Percentiles rank a stretch among this genome's conserved stretches.
Evolutionary conservation across 2,329 filamentous ascomycete species (phyloP).

Genomic region (Paramyrothecium sp.): DNA sequence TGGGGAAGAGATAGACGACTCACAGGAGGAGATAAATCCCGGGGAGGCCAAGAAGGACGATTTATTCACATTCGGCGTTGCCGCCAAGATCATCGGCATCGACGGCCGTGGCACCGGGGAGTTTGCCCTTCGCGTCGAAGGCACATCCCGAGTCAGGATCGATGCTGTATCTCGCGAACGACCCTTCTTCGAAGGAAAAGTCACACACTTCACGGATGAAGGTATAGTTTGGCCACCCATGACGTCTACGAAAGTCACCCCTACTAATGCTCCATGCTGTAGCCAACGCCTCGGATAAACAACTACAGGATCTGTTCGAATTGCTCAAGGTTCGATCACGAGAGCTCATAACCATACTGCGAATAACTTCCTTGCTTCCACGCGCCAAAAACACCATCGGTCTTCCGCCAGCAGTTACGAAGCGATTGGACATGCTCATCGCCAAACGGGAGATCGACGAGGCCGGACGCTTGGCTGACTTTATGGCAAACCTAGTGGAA

Average conservation of each 20-base stretch:
- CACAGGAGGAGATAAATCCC: constrained; percentile 50
- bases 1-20: constrained; percentile 49
- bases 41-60: constrained; percentile 65
- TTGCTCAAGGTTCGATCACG: constrained; percentile 81
- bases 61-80: constrained; percentile 78
- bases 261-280: constrained; percentile 16
- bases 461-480: constrained; percentile 85
- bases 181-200: constrained; percentile 82
- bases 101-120: constrained; percentile 74
- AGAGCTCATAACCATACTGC: constrained; percentile 80
- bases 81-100: constrained; percentile 75
- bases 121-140: constrained; percentile 83
- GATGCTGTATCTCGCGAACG: constrained; percentile 66
- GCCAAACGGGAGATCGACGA: constrained; percentile 77
- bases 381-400: constrained; percentile 61
- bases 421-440: constrained; percentile 85
- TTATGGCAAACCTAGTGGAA: constrained; percentile 93
- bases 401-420: constrained; percentile 80
- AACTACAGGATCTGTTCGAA: constrained; percentile 69
- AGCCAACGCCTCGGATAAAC: constrained; percentile 45
- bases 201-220: constrained; percentile 69
- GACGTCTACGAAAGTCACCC: constrained; percentile 7
- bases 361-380: constrained; percentile 81
- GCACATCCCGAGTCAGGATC: constrained; percentile 72
- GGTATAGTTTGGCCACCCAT: constrained; percentile 39